phyloP scores from a whole-genome alignment of 148 eudicot genomes.

The Linanthus parryae region DNA sequence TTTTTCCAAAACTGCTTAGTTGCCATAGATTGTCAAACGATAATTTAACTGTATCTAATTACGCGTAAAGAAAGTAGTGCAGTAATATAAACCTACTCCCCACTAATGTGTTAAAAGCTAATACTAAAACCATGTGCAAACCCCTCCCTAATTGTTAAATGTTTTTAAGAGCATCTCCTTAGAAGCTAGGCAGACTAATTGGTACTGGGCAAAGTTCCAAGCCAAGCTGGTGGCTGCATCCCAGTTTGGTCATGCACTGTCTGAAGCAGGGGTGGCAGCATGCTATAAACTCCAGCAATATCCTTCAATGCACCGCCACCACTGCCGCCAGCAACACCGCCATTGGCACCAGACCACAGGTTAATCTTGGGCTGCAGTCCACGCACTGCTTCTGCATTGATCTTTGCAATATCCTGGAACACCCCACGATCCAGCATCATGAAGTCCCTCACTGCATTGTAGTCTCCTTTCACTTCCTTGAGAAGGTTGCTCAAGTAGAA shows the following conservation, averaged over 20 bases:
- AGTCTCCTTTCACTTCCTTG: constrained; percentile 15
- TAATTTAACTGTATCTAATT: too few relatives aligned
- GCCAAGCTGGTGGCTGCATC: constrained; percentile 32
- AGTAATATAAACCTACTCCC: too few relatives aligned
- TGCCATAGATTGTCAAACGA: too few relatives aligned
- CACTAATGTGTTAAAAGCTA: too few relatives aligned
- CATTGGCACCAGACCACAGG: constrained; percentile 20
- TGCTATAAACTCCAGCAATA: constrained; percentile 20
- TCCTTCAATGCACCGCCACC: constrained; percentile 18
- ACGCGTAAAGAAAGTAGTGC: too few relatives aligned
- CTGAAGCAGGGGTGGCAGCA: constrained; percentile 24
- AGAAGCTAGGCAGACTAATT: not conserved
- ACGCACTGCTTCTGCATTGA: too few relatives aligned
- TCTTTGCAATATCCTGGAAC: constrained; percentile 25
- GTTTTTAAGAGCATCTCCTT: too few relatives aligned
- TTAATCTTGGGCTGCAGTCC: constrained; percentile 30
- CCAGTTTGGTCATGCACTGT: constrained; percentile 34
- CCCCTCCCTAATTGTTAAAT: too few relatives aligned
- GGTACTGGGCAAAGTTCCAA: constrained; percentile 19
- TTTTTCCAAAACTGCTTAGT: too few relatives aligned
- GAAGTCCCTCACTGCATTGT: constrained; percentile 22
- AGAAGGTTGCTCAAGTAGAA: constrained; percentile 13
- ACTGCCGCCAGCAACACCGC: not conserved
- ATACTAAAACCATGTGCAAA: too few relatives aligned
- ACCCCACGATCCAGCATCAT: constrained; percentile 21